Evolutionary conservation across 2,329 filamentous ascomycete species (phyloP).

Genomic region (Proliferodiscus dingleyae): DNA sequence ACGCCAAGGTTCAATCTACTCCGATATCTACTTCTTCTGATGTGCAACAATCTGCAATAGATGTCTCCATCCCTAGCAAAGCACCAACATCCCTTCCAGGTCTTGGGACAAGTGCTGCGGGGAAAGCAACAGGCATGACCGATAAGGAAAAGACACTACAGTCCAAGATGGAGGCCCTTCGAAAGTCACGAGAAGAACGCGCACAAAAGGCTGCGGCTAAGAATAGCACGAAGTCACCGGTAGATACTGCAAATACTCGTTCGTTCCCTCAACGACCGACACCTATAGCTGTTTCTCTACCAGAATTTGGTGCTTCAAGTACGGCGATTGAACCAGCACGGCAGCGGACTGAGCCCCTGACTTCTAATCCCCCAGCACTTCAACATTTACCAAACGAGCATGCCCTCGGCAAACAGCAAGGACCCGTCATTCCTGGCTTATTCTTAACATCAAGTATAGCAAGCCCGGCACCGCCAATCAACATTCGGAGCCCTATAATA

Average conservation of each 20-base stretch:
- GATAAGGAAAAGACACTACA: conserved; percentile 71
- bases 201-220: conserved; percentile 35
- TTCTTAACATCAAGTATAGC: conserved; percentile 24
- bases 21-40: too few species aligned
- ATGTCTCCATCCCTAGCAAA: not conserved
- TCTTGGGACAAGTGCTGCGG: conserved; percentile 9
- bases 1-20: not conserved
- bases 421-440: conserved; percentile 24
- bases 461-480: conserved; percentile 7
- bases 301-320: not conserved
- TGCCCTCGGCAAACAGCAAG: not conserved
- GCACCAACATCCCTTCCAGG: conserved; percentile 1
- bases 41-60: too few species aligned
- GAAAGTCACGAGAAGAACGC: conserved; percentile 49
- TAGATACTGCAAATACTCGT: conserved; percentile 6
- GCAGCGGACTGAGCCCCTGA: conserved; percentile 2
- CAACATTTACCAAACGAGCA: not conserved
- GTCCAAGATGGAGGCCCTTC: conserved; percentile 72
- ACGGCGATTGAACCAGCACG: not conserved
- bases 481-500: not conserved
- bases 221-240: conserved; percentile 13
- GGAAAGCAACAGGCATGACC: conserved; percentile 40
- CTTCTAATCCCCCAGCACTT: not conserved
- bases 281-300: not conserved
- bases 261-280: conserved; percentile 4